phyloP scores from a whole-genome alignment of 108 stramenopile genomes.

The Skeletonema potamos region DNA sequence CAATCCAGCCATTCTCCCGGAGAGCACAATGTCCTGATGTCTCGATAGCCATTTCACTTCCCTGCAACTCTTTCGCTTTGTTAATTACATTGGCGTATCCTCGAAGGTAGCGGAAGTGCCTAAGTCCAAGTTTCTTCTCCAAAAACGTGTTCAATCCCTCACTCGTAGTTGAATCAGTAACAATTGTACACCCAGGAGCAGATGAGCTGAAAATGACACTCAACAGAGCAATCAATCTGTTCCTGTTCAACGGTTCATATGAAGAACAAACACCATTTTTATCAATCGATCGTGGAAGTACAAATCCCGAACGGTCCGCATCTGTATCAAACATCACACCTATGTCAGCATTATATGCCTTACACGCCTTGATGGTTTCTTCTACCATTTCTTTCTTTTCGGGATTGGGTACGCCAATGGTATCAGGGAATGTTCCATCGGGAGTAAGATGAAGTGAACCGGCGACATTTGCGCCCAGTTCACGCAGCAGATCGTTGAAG shows the following conservation, averaged over 20 bases:
- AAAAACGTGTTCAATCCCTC: slow-evolving; percentile 70
- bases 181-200: slow-evolving; percentile 71
- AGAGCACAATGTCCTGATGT: slow-evolving; percentile 80
- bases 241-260: slow-evolving; percentile 77
- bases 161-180: slow-evolving; percentile 81
- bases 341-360: slow-evolving; percentile 65
- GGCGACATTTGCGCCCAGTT: slow-evolving; percentile 73
- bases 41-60: slow-evolving; percentile 83
- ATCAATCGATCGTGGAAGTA: slow-evolving; percentile 47
- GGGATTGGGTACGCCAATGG: slow-evolving; percentile 80
- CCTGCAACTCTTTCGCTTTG: slow-evolving; percentile 67
- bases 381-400: slow-evolving; percentile 68
- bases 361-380: slow-evolving; percentile 62
- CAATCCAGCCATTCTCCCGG: slow-evolving; percentile 74
- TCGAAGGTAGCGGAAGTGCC: slow-evolving; percentile 73
- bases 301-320: slow-evolving; percentile 84
- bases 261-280: slow-evolving; percentile 10
- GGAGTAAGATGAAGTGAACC: slow-evolving; percentile 54
- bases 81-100: slow-evolving; percentile 88
- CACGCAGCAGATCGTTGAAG: slow-evolving; percentile 59
- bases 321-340: slow-evolving; percentile 89
- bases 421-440: slow-evolving; percentile 59
- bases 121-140: slow-evolving; percentile 49
- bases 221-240: slow-evolving; percentile 83
- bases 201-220: slow-evolving; percentile 57